Base-by-base conservation (phyloP, 208 protist species). In the Leptomonas pyrrhocoris region DNA sequence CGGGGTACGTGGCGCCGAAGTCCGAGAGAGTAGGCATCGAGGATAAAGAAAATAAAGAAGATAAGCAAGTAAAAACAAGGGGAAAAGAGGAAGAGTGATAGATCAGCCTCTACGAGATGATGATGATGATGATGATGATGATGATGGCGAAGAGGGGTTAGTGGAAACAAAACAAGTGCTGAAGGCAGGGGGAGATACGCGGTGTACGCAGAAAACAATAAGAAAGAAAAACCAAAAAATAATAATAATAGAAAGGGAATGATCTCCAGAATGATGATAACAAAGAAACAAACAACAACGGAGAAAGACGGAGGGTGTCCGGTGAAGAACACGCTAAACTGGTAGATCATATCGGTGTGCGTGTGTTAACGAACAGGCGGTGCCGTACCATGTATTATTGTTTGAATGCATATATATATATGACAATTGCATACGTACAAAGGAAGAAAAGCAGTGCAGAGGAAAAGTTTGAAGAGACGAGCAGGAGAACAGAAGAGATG, bases 1-100 rank as follows among this genome's bases (percentile, higher is more conserved):
- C 73, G 6, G 89, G 89, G 79, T 92, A 94, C 13, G 86, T 84
- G 13, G 69, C 82, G 30, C 83, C 78, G 76, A 83, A 88, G 60
- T 89, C 84, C 3, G 72, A 77, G 45, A 92, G 83, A 11, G 60
- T 68, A 34, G 73, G 73, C 77, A 83, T 84, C 19, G 50, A 23
- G 8, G 46, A 51, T 8, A 51, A 51, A 23, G n/a, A 18, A 51
- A 51, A 21, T 23, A 21, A 51, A 51, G n/a, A 51, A 43, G 40
- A 43, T 7, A 43, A 43, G 46, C 46, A 21, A 50, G 46, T 50
- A 7, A 23, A 50, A 12, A 18, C 8, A 50, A 50, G 8, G 62
- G 5, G n/a, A 18, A 12, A 21, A 50, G n/a, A n/a, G n/a, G n/a
- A n/a, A n/a, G n/a, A n/a, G n/a, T n/a, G n/a, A n/a, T n/a, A n/a